Conservation (phyloP, 2,329 filamentous ascomycete genomes). For the Trichoderma aggressivum region DNA sequence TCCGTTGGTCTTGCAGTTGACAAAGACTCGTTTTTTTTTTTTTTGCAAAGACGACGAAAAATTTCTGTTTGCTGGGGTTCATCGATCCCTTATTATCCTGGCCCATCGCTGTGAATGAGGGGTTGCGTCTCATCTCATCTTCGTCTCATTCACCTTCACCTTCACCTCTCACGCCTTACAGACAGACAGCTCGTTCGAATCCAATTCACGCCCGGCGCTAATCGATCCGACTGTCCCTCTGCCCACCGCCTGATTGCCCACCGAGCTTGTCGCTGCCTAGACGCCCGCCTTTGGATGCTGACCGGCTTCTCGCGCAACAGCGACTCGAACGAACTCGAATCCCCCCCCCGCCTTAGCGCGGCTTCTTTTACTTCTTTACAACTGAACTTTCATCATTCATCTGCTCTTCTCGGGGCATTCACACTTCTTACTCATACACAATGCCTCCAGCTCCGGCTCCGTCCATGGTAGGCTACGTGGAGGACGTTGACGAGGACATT, state of each 20-base stretch:
- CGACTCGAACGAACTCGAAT: conserved; percentile 7
- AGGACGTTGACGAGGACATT: conserved; percentile 54
- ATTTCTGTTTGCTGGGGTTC: not conserved
- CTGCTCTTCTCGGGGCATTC: conserved; percentile 19
- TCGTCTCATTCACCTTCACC: not conserved
- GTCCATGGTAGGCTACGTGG: conserved; percentile 42
- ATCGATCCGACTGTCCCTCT: not conserved
- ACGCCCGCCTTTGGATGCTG: not conserved
- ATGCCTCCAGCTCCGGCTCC: no score
- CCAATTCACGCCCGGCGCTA: not conserved
- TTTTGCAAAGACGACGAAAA: not conserved
- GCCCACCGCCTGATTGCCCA: conserved; percentile 10
- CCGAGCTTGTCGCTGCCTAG: not conserved
- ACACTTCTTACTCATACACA: conserved; percentile 20
- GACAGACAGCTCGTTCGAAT: not conserved
- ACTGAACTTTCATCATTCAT: not conserved
- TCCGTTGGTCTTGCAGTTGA: conserved; percentile 19
- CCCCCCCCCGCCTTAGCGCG: conserved; percentile 31
- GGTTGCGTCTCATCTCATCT: not conserved
- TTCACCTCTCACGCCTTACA: not conserved
- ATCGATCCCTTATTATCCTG: not conserved
- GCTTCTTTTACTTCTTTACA: conserved; percentile 24
- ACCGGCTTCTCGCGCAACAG: conserved; percentile 15
- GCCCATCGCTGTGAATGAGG: conserved; percentile 4
- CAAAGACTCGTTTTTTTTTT: not conserved